phyloP scores from a whole-genome alignment of 2,329 filamentous ascomycete species.

The Fusarium verrucosum region DNA sequence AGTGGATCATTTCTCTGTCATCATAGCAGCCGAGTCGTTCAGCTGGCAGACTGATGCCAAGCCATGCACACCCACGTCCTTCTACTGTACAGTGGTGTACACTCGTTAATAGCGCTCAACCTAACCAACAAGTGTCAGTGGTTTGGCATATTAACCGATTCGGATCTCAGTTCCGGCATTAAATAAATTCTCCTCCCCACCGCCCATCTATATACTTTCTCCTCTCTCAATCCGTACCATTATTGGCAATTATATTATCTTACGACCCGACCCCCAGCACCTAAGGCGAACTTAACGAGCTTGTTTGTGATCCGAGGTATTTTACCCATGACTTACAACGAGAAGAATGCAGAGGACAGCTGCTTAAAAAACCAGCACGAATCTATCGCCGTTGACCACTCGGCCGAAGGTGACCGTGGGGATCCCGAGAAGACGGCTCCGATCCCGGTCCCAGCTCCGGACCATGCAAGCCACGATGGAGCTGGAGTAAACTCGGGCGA shows the following conservation, averaged over 20 bases:
- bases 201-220: neutral
- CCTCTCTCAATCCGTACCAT: neutral
- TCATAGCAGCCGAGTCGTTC: slow-evolving; percentile 8
- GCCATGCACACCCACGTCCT: slow-evolving; percentile 4
- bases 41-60: slow-evolving; percentile 8
- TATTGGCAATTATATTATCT: neutral
- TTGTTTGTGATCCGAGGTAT: slow-evolving; percentile 10
- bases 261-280: neutral
- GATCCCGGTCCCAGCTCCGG: neutral
- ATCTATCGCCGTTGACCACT: slow-evolving; percentile 7
- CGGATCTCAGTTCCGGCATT: slow-evolving; percentile 19
- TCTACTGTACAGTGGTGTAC: neutral
- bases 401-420: neutral
- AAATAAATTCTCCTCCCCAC: slow-evolving; percentile 16
- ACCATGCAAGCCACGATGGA: slow-evolving; percentile 17
- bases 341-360: slow-evolving; percentile 46
- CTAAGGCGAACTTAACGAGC: neutral
- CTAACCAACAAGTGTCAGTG: neutral
- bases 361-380: slow-evolving; percentile 44
- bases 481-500: neutral
- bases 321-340: slow-evolving; percentile 25
- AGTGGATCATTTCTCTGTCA: slow-evolving; percentile 8
- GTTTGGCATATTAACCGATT: slow-evolving; percentile 6
- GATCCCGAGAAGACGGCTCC: slow-evolving; percentile 19
- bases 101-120: slow-evolving; percentile 18